A percentile compares a stretch with the other conserved stretches of the same genome.
Conservation (phyloP, 2,329 filamentous ascomycete species). For the Pseudopyricularia cyperi region DNA sequence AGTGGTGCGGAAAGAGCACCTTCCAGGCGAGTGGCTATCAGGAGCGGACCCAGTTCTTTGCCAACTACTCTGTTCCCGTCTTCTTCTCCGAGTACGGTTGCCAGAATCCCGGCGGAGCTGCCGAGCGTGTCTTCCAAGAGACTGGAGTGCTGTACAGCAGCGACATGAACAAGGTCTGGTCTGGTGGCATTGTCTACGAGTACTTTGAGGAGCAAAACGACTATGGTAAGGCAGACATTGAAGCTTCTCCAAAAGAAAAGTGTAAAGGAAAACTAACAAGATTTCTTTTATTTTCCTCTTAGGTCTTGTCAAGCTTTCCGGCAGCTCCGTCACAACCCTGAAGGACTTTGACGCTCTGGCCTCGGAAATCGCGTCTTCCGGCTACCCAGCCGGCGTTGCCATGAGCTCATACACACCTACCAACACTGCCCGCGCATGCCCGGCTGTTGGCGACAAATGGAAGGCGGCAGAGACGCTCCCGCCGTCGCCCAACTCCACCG, state of each 20-base stretch:
- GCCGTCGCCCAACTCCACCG: conserved; percentile 60
- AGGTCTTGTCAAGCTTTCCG: conserved; percentile 49
- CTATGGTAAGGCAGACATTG: conserved; percentile 54
- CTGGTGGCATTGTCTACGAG: conserved; percentile 92
- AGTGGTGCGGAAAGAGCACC: conserved; percentile 62
- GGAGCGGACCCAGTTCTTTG: conserved; percentile 67
- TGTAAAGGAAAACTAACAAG: too few species aligned
- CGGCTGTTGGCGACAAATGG: conserved; percentile 49
- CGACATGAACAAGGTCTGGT: conserved; percentile 73
- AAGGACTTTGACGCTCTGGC: conserved; percentile 61
- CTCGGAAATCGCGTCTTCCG: conserved; percentile 48
- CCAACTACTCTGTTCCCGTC: conserved; percentile 70
- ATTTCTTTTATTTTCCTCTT: too few species aligned
- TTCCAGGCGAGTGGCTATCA: conserved; percentile 50
- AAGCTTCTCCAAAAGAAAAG: too few species aligned
- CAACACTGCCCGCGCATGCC: conserved; percentile 59
- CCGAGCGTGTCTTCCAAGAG: conserved; percentile 66
- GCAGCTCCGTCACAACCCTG: conserved; percentile 48
- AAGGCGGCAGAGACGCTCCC: conserved; percentile 56
- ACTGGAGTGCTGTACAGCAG: conserved; percentile 61
- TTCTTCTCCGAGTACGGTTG: conserved; percentile 97
- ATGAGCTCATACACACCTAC: conserved; percentile 53
- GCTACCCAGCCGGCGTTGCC: conserved; percentile 50
- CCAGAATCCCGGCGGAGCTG: conserved; percentile 47
- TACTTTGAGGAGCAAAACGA: conserved; percentile 81